A percentile compares a stretch with the other conserved stretches of the same genome.
These are phyloP conservation scores for Aspergillus piperis DNA, from an alignment of 2,329 filamentous ascomycete genomes.

Conservation along the genomic window DNA sequence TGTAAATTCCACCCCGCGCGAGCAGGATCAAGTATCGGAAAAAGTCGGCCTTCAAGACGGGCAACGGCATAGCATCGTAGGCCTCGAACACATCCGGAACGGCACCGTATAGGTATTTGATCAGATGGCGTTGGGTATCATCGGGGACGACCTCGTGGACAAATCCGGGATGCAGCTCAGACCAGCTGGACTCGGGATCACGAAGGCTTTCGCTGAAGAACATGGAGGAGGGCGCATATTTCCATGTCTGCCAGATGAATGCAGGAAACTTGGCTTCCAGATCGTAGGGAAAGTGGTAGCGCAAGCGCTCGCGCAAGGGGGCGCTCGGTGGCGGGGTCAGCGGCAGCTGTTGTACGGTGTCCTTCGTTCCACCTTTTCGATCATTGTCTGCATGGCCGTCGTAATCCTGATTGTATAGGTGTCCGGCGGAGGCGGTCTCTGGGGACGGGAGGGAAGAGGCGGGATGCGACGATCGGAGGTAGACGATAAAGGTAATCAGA, in stretches of 20 bases:
- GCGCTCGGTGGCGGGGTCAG: constrained; percentile 72
- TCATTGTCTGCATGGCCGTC: constrained; percentile 16
- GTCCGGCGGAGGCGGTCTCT: constrained; percentile 28
- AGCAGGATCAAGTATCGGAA: constrained; percentile 75
- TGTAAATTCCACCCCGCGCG: constrained; percentile 79
- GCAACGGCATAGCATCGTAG: constrained; percentile 70
- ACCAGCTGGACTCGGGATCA: constrained; percentile 86
- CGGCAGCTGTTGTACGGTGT: constrained; percentile 32
- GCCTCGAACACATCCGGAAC: constrained; percentile 77
- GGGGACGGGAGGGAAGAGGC: constrained; percentile 49
- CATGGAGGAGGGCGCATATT: constrained; percentile 73
- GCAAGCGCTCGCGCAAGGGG: constrained; percentile 76
- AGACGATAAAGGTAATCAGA: constrained; percentile 68
- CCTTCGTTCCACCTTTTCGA: constrained; percentile 16
- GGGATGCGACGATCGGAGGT: constrained; percentile 64
- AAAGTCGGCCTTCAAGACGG: constrained; percentile 77
- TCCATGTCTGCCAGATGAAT: constrained; percentile 99
- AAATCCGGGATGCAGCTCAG: constrained; percentile 81
- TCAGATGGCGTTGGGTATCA: constrained; percentile 74
- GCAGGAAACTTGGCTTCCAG: constrained; percentile 85
- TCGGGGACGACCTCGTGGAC: constrained; percentile 98
- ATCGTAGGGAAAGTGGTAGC: constrained; percentile 93
- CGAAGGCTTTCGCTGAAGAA: constrained; percentile 75
- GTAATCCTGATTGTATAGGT: constrained; percentile 22
- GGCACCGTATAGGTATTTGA: constrained; percentile 83